Evolutionary conservation across 805 yeast species (phyloP).

Genomic region (Candida golubevii): DNA sequence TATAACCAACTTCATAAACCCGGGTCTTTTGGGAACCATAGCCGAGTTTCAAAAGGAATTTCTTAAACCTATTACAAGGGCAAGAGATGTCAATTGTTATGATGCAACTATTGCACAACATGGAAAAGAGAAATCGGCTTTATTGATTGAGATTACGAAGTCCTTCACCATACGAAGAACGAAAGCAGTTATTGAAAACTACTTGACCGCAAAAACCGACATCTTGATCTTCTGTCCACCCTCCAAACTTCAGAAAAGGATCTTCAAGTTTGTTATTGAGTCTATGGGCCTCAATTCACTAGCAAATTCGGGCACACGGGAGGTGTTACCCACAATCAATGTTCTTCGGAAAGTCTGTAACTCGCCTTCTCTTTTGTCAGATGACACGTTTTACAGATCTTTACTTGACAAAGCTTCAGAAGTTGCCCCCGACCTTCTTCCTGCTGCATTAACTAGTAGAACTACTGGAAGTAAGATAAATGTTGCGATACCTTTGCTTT

Average conservation of each 20-base stretch:
- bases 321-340: conserved; percentile 63
- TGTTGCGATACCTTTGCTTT: conserved; percentile 53
- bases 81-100: conserved; percentile 60
- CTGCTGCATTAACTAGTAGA: conserved; percentile 15
- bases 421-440: conserved; percentile 9
- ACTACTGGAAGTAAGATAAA: conserved; percentile 55
- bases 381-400: conserved; percentile 36
- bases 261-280: conserved; percentile 49
- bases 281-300: conserved; percentile 32
- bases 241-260: conserved; percentile 49
- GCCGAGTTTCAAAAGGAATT: conserved; percentile 55
- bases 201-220: conserved; percentile 73
- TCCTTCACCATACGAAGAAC: conserved; percentile 72
- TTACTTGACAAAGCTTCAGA: conserved; percentile 4
- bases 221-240: conserved; percentile 76
- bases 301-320: conserved; percentile 30
- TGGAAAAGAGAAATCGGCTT: conserved; percentile 63
- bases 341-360: conserved; percentile 78
- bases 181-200: conserved; percentile 48
- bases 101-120: conserved; percentile 43
- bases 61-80: conserved; percentile 64
- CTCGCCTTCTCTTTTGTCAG: conserved; percentile 60
- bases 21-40: conserved; percentile 69
- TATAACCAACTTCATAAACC: conserved; percentile 78
- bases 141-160: conserved; percentile 59